These are phyloP conservation scores for Apiotrichum brassicae DNA, from an alignment of 1,284 basidiomycete genomes.

Conservation along the genomic window DNA sequence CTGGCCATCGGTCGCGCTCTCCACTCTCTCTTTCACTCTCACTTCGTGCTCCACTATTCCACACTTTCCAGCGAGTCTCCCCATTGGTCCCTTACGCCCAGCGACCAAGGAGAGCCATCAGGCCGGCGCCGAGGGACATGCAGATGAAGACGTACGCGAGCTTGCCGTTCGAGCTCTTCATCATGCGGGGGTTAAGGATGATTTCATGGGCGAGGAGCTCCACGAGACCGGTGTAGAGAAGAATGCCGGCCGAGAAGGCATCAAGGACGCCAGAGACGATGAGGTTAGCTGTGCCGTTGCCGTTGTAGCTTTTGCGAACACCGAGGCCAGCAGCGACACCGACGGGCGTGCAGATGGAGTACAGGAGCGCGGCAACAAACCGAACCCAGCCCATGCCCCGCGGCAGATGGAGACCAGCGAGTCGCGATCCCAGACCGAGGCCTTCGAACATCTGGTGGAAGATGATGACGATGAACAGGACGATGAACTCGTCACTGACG, in stretches of 20 bases:
- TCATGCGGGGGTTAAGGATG: slow-evolving; percentile 78
- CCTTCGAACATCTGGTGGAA: slow-evolving; percentile 94
- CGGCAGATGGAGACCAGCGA: slow-evolving; percentile 64
- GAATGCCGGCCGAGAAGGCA: slow-evolving; percentile 75
- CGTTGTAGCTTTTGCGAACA: slow-evolving; percentile 73
- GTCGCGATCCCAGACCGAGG: slow-evolving; percentile 75
- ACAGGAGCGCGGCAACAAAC: slow-evolving; percentile 59
- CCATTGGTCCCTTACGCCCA: slow-evolving; percentile 60
- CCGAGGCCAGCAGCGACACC: slow-evolving; percentile 73
- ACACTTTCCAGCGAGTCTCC: no score
- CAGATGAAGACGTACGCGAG: slow-evolving; percentile 63
- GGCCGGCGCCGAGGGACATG: slow-evolving; percentile 67
- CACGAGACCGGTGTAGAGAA: slow-evolving; percentile 82
- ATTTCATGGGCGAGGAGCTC: slow-evolving; percentile 92
- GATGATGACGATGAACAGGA: slow-evolving; percentile 82
- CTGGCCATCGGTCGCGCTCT: no score
- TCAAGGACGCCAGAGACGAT: slow-evolving; percentile 81
- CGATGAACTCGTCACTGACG: slow-evolving; percentile 69
- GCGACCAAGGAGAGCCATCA: slow-evolving; percentile 77
- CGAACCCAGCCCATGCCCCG: slow-evolving; percentile 58
- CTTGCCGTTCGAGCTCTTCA: slow-evolving; percentile 58
- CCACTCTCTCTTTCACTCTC: background rate
- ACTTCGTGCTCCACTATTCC: background rate
- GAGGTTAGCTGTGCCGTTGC: slow-evolving; percentile 62
- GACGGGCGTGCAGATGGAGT: slow-evolving; percentile 64